phyloP scores from a whole-genome alignment of 164 flowering plant species.

The Aristolochia contorta region DNA sequence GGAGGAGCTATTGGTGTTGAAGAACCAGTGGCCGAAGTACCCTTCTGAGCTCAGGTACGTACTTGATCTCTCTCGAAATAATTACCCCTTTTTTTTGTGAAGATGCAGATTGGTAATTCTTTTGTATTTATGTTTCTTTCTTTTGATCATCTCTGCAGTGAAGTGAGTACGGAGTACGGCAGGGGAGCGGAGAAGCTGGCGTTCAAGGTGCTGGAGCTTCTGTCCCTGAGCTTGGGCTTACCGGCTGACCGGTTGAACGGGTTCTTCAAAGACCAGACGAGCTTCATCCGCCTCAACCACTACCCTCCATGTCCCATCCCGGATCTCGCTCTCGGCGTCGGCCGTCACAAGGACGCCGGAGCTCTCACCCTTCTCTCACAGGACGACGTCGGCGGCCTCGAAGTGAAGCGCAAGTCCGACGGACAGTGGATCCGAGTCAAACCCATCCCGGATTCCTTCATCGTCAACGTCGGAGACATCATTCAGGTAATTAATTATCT shows the following conservation, averaged over 20 bases:
- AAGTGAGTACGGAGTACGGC: conserved; percentile 15
- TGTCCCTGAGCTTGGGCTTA: conserved; percentile 23
- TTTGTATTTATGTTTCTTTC: background rate
- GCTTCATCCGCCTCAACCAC: conserved; percentile 27
- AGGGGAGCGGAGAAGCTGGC: conserved; percentile 19
- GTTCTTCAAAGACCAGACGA: conserved; percentile 27
- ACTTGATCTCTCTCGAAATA: too few species aligned
- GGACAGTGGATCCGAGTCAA: conserved; percentile 28
- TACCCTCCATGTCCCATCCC: conserved; percentile 37
- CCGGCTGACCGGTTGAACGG: conserved; percentile 17
- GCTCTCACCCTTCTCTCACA: conserved; percentile 30
- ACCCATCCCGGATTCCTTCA: conserved; percentile 23
- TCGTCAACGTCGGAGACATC: conserved; percentile 29
- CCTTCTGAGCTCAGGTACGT: conserved; percentile 15
- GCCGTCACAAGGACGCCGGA: conserved; percentile 30
- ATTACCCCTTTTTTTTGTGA: too few species aligned
- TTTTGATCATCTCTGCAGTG: conserved; percentile 7
- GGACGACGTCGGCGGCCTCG: conserved; percentile 32
- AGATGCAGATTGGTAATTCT: too few species aligned
- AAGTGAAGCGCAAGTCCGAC: conserved; percentile 23
- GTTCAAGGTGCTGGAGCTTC: conserved; percentile 18
- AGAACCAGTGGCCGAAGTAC: conserved; percentile 38
- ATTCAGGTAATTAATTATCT: conserved; percentile 18
- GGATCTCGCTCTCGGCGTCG: conserved; percentile 29
- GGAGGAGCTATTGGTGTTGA: conserved; percentile 13